Conservation (phyloP, 148 eudicot species). For the Fagopyrum homotropicum region DNA sequence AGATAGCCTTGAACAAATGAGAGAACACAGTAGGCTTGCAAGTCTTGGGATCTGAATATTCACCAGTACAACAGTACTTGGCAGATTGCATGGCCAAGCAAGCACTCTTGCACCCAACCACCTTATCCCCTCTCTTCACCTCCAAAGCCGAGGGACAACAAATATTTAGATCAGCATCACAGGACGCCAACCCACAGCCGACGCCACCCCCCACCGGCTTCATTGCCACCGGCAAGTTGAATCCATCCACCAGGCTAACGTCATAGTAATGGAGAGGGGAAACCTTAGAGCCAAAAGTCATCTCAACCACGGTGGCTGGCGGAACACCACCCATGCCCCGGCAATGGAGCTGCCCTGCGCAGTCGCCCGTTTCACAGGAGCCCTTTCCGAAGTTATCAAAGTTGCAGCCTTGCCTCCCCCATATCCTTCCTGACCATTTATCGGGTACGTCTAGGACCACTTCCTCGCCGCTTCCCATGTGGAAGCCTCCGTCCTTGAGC, state of each 20-base stretch:
- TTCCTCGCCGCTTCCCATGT: slow-evolving; percentile 55
- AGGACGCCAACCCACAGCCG: slow-evolving; percentile 9
- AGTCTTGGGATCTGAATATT: slow-evolving; percentile 23
- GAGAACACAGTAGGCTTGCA: slow-evolving; percentile 45
- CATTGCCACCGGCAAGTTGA: slow-evolving; percentile 15
- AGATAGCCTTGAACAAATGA: slow-evolving; percentile 41
- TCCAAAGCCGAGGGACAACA: slow-evolving; percentile 13
- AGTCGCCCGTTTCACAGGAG: slow-evolving; percentile 71
- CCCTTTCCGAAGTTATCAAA: slow-evolving; percentile 60
- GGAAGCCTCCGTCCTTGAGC: slow-evolving; percentile 73
- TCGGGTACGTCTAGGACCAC: slow-evolving; percentile 56
- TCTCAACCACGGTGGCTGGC: slow-evolving; percentile 82
- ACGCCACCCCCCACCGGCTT: slow-evolving; percentile 11
- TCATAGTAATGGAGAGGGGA: slow-evolving; percentile 36
- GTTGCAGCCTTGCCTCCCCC: slow-evolving; percentile 81
- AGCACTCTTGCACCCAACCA: slow-evolving; percentile 79
- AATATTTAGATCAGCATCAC: slow-evolving; percentile 7
- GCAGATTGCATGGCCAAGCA: slow-evolving; percentile 44
- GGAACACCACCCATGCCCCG: slow-evolving; percentile 62
- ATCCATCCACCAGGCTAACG: slow-evolving; percentile 14
- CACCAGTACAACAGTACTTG: slow-evolving; percentile 50
- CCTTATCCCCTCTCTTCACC: slow-evolving; percentile 34
- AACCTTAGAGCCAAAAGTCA: slow-evolving; percentile 66
- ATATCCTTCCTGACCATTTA: slow-evolving; percentile 87
- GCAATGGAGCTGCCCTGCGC: slow-evolving; percentile 56